Base-by-base conservation (phyloP, 768 basidiomycete species). In the Porpolomopsis calyptriformis region DNA sequence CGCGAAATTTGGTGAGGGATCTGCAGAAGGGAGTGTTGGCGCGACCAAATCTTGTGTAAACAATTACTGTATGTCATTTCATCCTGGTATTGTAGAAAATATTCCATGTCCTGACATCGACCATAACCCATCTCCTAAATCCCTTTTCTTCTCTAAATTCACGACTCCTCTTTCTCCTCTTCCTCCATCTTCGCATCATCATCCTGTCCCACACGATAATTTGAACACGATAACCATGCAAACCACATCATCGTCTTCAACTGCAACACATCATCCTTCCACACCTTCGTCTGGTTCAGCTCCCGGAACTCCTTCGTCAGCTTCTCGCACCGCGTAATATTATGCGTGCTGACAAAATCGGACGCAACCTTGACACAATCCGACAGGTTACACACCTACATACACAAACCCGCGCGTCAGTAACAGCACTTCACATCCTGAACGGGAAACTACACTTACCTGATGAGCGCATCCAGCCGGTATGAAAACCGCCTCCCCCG, bases 301-400 rank as follows among this genome's bases (percentile, higher is more conserved):
- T 81, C 78, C 48, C 92, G 74, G 64, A 96, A 96, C 65, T 97
- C 92, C 54, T 72, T 70, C 50, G 87, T 92, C 46, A 97, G 71
- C 60, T 72, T 70, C 63, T 87, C 86, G 62, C 93, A 97, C 24
- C 89, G 76, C 40, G 67, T 69, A 34, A 97, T 81, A 59, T 94
- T 96, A 67, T 96, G 87, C 36, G 91, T 83, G 70, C 85, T 88
- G 53, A 96, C 90, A 61, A 91, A 97, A 63, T 97, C 93, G 55
- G 84, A 74, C 25, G 93, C 92, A 41, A 96, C 87, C 66, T 97
- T 97, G 68, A 97, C 81, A 57, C 87, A 93, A 62, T 96, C 91
- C 16, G 88, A 74, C 42, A 92, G 65, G 59, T 97, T 96, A 54
- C 85, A 85, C 8, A 96, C 92, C 80, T 93, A 55, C 19, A 42